phyloP scores from a whole-genome alignment of 495 filamentous ascomycete species.

The Rostrohypoxylon terebratum region DNA sequence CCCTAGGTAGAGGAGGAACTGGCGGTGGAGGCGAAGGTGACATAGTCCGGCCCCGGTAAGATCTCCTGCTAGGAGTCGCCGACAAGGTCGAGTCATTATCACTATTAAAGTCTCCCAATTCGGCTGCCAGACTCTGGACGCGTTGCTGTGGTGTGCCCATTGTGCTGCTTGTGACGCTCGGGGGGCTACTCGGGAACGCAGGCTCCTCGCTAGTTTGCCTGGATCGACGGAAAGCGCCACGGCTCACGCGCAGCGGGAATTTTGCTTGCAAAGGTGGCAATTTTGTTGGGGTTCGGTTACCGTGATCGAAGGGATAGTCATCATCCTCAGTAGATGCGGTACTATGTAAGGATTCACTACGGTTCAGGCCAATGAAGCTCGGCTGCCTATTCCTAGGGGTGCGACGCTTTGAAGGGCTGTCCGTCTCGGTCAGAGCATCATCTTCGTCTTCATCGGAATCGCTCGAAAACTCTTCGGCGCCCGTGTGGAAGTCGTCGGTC shows the following conservation, averaged over 20 bases:
- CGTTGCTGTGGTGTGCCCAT: conserved; percentile 64
- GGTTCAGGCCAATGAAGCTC: conserved; percentile 31
- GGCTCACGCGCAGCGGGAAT: conserved; percentile 75
- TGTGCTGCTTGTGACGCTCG: conserved; percentile 65
- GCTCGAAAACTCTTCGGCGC: conserved; percentile 83
- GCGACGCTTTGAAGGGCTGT: conserved; percentile 65
- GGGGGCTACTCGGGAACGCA: conserved; percentile 61
- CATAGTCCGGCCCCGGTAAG: conserved; percentile 58
- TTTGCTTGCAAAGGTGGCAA: conserved; percentile 69
- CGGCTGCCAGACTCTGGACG: conserved; percentile 88
- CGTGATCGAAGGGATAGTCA: conserved; percentile 58
- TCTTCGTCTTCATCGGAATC: conserved; percentile 58
- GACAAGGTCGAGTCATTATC: conserved; percentile 69
- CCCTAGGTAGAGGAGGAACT: conserved; percentile 63
- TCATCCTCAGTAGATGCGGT: conserved; percentile 92
- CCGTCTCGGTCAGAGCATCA: conserved; percentile 89
- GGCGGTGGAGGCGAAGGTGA: conserved; percentile 66
- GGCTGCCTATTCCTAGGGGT: conserved; percentile 55
- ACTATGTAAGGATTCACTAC: conserved; percentile 80
- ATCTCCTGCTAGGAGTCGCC: conserved; percentile 59
- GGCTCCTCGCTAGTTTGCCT: conserved; percentile 74
- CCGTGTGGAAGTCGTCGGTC: conserved; percentile 95
- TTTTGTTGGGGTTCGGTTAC: conserved; percentile 69
- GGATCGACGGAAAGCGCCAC: conserved; percentile 71
- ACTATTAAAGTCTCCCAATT: conserved; percentile 80